Conservation (phyloP, 139 green algal genomes). For the Diplosphaera chodatii region DNA sequence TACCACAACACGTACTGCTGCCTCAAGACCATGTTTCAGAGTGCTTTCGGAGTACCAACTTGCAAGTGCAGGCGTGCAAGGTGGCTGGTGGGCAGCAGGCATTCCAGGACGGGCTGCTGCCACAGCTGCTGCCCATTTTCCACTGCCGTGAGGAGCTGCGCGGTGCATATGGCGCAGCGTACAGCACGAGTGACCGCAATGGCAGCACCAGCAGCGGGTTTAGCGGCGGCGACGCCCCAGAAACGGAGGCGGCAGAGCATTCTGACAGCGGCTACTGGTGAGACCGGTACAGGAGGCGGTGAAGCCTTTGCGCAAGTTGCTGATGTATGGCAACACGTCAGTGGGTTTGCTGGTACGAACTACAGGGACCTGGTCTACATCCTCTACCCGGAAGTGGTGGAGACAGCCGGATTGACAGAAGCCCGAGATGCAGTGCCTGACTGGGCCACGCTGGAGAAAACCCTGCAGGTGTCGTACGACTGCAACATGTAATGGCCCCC, state of each 20-base stretch:
- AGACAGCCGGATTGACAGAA: slow-evolving; percentile 10
- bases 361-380: slow-evolving; percentile 23
- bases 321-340: too few relatives aligned
- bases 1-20: too few relatives aligned
- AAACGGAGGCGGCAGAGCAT: neutral
- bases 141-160: slow-evolving; percentile 4
- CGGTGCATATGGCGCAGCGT: slow-evolving; percentile 6
- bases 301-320: too few relatives aligned
- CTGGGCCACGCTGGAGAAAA: slow-evolving; percentile 17
- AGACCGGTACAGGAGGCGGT: too few relatives aligned
- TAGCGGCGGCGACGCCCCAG: too few relatives aligned
- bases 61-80: neutral
- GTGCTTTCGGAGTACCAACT: too few relatives aligned
- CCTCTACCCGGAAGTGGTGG: slow-evolving; percentile 19
- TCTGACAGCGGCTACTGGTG: slow-evolving; percentile 22
- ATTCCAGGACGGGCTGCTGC: slow-evolving; percentile 9
- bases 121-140: slow-evolving; percentile 18
- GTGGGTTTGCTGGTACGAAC: too few relatives aligned
- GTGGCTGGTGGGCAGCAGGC: neutral
- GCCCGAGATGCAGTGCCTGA: slow-evolving; percentile 10
- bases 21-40: too few relatives aligned
- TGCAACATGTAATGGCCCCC: too few relatives aligned
- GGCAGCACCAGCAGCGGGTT: neutral
- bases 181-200: neutral
- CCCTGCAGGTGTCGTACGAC: too few relatives aligned